Base-by-base conservation (phyloP, 192 early-diverging fungal genomes). In the Chytriomyces sp. region DNA sequence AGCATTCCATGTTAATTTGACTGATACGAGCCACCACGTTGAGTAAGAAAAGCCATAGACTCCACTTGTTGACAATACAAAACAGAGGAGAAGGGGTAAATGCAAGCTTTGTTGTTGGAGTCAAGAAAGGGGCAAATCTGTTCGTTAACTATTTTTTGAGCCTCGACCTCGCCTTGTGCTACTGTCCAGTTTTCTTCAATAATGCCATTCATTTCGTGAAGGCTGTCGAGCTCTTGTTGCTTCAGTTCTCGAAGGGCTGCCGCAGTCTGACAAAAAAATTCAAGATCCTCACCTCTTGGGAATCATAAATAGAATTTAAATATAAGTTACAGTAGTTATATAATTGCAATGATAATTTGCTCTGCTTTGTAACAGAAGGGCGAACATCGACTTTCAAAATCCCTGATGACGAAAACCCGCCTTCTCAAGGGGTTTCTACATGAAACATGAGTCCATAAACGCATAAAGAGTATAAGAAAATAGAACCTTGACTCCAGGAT, bases 31-130 rank as follows among this genome's bases (percentile, higher is more conserved):
- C 56, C 56, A 19, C 56, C 26, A 26, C 56, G 56, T 26, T 57
- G 56, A 10, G 26, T 57, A 26, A 57, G 56, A 57, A 57, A 57
- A 26, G 56, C 56, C 56, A 28, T 57, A 19, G 56, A 57, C 30
- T 57, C 56, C 30, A 25, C 10, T 26, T 57, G 10, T 14, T 57
- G 56, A 28, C 56, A 28, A 26, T 57, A 57, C 26, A 7, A 14
- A 26, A 26, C 56, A 57, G 56, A 14, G 30, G 30, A 57, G 25
- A 7, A 57, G 30, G 56, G 56, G 26, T 26, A 57, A 28, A 57
- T 26, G 26, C 56, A 57, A 26, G 56, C 56, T 14, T 26, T 57
- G 7, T 14, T 7, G 25, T 57, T 14, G 8, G 14, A 8, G 25
- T 14, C 6, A 14, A n/a, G n/a, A 26, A 57, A 25, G 7, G 56